Conservation (phyloP, 2,329 filamentous ascomycete species). For the Xylogone sp. region DNA sequence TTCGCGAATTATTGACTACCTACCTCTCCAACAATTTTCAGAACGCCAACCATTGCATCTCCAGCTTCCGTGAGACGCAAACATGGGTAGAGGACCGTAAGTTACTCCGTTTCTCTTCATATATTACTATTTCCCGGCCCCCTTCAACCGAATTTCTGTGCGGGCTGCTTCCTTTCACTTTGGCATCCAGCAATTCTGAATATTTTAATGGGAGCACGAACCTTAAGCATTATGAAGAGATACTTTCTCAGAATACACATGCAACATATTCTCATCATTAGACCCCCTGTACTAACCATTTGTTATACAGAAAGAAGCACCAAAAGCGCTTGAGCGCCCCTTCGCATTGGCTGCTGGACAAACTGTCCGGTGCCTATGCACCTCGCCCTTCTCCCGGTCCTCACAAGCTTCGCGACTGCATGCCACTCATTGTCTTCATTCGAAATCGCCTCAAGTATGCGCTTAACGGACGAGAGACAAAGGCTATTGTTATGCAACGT, state of each 20-base stretch:
- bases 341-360: conserved; percentile 99
- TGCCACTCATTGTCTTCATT: conserved; percentile 98
- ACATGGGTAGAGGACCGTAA: conserved; percentile 47
- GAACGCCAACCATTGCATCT: conserved; percentile 12
- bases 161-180: no score
- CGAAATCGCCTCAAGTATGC: conserved; percentile 98
- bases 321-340: conserved; percentile 99
- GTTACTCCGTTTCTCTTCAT: conserved; percentile 5
- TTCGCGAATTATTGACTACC: conserved; percentile 2
- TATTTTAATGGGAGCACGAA: no score
- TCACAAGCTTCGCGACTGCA: conserved; percentile 99
- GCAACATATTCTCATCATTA: neutral
- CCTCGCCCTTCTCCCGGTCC: conserved; percentile 76
- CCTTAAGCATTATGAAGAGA: no score
- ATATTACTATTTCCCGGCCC: neutral
- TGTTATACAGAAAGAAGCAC: conserved; percentile 81
- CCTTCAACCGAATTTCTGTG: no score
- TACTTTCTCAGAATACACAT: no score
- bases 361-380: conserved; percentile 88
- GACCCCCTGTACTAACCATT: conserved; percentile 12
- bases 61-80: conserved; percentile 21
- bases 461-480: conserved; percentile 96
- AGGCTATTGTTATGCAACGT: conserved; percentile 98
- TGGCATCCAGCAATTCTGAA: no score
- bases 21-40: conserved; percentile 7